Evolutionary conservation across 179 eudicot genomes (phyloP).

Genomic region (Silene vulgaris): DNA sequence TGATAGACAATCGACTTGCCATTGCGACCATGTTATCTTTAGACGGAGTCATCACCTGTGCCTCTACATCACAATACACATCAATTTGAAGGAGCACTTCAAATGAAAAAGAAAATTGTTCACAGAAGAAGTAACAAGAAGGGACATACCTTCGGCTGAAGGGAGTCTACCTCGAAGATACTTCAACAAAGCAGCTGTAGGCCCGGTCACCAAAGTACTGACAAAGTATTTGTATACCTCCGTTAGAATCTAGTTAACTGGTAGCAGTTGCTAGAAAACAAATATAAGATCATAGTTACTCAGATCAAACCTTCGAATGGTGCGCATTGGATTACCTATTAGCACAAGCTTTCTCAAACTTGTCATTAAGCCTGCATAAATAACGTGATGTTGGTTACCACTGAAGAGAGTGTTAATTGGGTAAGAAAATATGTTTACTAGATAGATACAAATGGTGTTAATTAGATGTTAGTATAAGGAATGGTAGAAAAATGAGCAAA

Average conservation of each 20-base stretch:
- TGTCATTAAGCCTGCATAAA: slow-evolving; percentile 64
- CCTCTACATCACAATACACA: slow-evolving; percentile 38
- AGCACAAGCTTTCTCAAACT: slow-evolving; percentile 83
- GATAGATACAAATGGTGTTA: no score
- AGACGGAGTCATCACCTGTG: slow-evolving; percentile 46
- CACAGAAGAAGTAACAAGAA: not conserved
- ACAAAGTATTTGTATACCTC: slow-evolving; percentile 15
- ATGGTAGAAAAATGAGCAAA: no score
- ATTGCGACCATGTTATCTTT: slow-evolving; percentile 63
- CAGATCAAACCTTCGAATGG: slow-evolving; percentile 70
- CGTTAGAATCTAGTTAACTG: not conserved
- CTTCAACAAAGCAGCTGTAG: slow-evolving; percentile 76
- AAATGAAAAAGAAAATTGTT: not conserved
- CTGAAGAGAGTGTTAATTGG: not conserved
- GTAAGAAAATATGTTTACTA: no score
- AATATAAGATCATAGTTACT: slow-evolving; percentile 11
- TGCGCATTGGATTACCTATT: slow-evolving; percentile 81
- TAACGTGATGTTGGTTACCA: not conserved
- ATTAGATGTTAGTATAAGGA: no score
- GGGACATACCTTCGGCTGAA: slow-evolving; percentile 53
- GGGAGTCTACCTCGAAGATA: slow-evolving; percentile 90
- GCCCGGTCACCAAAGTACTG: slow-evolving; percentile 83
- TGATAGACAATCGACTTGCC: slow-evolving; percentile 79
- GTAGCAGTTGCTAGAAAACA: slow-evolving; percentile 7
- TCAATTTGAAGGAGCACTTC: slow-evolving; percentile 10